A percentile compares a stretch with the other conserved stretches of the same genome.
These are phyloP conservation scores for Hysterangium stoloniferum DNA, from an alignment of 768 basidiomycete genomes.

Conservation along the genomic window DNA sequence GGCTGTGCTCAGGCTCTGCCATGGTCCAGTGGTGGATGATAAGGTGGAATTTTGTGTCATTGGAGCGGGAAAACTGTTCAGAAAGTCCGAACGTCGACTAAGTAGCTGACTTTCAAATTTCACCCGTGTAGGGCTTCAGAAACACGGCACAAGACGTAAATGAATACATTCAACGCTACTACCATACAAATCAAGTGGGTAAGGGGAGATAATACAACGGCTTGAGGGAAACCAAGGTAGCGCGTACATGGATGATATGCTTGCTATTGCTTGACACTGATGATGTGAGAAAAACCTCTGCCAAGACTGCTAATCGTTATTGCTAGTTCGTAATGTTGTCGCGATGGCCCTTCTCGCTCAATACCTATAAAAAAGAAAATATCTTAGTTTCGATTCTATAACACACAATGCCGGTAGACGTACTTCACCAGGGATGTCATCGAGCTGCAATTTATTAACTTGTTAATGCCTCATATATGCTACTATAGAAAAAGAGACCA, in stretches of 20 bases:
- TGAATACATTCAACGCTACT: background rate
- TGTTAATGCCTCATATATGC: background rate
- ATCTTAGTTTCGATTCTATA: background rate
- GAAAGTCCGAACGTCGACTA: too few species aligned
- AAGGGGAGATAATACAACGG: background rate
- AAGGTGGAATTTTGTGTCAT: too few species aligned
- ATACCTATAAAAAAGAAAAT: constrained; percentile 24
- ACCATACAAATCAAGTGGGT: background rate
- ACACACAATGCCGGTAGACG: background rate
- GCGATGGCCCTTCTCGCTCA: constrained; percentile 51
- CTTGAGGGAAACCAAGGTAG: background rate
- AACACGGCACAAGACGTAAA: background rate
- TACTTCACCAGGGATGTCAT: constrained; percentile 53
- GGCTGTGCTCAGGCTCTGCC: too few species aligned
- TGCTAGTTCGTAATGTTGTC: constrained; percentile 28
- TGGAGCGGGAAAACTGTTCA: too few species aligned
- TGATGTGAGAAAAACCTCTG: background rate
- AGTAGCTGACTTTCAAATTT: too few species aligned
- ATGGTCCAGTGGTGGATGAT: too few species aligned
- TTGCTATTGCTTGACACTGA: background rate
- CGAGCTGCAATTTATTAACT: constrained; percentile 28
- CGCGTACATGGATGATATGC: background rate
- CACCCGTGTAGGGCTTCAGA: too few species aligned
- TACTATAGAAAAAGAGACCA: constrained; percentile 16
- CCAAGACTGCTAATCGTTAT: background rate